A percentile compares a stretch with the other conserved stretches of the same genome.
Conservation (phyloP, 2,329 filamentous ascomycete species). For the Apiospora rasikravindrae region DNA sequence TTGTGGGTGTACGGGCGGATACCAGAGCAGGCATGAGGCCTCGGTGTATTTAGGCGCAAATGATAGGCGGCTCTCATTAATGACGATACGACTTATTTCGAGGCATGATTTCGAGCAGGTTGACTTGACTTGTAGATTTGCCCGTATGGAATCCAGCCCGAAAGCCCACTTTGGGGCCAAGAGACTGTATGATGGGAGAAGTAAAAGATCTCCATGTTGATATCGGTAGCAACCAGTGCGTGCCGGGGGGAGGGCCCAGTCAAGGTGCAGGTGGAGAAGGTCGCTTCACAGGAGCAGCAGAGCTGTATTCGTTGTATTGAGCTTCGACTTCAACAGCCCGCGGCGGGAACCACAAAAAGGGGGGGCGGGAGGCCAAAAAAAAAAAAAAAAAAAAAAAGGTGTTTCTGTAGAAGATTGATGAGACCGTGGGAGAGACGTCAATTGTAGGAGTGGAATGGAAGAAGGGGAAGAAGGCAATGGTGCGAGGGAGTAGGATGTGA, state of each 20-base stretch:
- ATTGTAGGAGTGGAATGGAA: conserved; percentile 11
- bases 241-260: not conserved
- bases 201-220: not conserved
- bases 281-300: not conserved
- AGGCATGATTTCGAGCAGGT: not conserved
- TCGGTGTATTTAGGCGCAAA: conserved; percentile 17
- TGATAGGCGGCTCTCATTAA: conserved; percentile 13
- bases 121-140: not conserved
- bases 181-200: not conserved
- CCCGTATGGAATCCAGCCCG: not conserved
- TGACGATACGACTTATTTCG: conserved; percentile 16
- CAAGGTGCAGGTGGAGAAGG: conserved; percentile 4
- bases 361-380: not conserved
- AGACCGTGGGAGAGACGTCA: not conserved
- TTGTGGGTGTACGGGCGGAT: conserved; percentile 16
- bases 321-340: not conserved
- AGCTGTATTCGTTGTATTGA: not conserved
- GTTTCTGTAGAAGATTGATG: not conserved
- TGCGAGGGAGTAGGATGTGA: conserved; percentile 17
- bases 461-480: conserved; percentile 1
- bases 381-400: not conserved
- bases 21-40: conserved; percentile 2
- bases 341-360: not conserved
- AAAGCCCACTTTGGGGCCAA: not conserved
- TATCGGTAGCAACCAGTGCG: conserved; percentile 3